Conservation (phyloP, 192 early-diverging fungal species). For the Podila clonocystis region DNA sequence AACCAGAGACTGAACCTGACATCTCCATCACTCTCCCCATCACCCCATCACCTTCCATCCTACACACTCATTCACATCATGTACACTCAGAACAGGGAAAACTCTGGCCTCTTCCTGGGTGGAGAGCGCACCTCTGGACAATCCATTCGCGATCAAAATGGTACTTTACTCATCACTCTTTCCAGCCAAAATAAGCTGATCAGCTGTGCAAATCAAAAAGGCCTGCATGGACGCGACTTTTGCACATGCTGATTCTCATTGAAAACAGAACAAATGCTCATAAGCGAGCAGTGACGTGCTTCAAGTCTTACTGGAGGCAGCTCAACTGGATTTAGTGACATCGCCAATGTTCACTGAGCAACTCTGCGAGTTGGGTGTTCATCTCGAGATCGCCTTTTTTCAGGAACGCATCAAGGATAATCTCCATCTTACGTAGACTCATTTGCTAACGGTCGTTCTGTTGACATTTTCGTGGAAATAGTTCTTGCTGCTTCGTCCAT, state of each 20-base stretch:
- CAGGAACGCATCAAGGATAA: constrained; percentile 1
- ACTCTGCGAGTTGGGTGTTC: background rate
- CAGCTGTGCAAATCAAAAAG: too few species aligned
- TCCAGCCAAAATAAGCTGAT: background rate
- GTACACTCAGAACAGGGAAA: constrained; percentile 55
- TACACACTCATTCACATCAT: constrained; percentile 33
- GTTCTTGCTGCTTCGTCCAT: constrained; percentile 96
- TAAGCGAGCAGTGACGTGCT: too few species aligned
- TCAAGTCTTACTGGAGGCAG: too few species aligned
- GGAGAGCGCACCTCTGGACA: constrained; percentile 91
- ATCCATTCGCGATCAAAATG: constrained; percentile 94
- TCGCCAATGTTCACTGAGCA: too few species aligned
- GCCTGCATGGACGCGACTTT: too few species aligned
- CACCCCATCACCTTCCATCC: background rate
- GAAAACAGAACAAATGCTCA: too few species aligned
- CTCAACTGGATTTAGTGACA: too few species aligned
- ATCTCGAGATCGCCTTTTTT: constrained; percentile 14
- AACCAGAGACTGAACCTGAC: background rate
- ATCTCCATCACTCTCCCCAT: constrained; percentile 2
- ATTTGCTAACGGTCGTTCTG: background rate
- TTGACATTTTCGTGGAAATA: constrained; percentile 54
- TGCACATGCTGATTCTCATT: too few species aligned
- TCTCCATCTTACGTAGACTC: background rate
- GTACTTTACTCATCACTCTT: constrained; percentile 55
- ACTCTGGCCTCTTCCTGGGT: constrained; percentile 77